Base-by-base conservation (phyloP, 129 eudicot species). In the Arctium minus region DNA sequence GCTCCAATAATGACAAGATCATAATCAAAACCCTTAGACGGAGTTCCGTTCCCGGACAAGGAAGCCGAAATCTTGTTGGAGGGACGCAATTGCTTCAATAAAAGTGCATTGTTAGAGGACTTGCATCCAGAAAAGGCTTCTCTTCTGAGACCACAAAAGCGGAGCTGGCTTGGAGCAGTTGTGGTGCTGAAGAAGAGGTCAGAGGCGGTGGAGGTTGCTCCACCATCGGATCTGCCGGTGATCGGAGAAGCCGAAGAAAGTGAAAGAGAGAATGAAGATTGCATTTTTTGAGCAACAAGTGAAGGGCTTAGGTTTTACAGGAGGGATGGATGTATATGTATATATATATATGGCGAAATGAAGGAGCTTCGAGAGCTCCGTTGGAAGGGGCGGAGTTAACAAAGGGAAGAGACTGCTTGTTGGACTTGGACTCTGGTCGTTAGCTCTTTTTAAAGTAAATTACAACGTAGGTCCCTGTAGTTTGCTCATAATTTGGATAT, bases 1-100 rank as follows among this genome's bases (percentile, higher is more conserved):
- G 99, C 99, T 29, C 99, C 99, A 71, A 96, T 93, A 72, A 96
- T 93, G 3, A 96, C 96, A 64, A 96, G 87, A 88, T 96, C 99
- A 46, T 96, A 96, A 80, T 96, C 99, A 71, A 89, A 96, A 1
- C 88, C 87, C 32, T 53, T 76, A 9, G 97, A 85, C 17, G 88
- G 74, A 71, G 88, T 67, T 9, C 99, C 99, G 77, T 96, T 92
- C 29, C 81, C 76, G 15, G 91, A 76, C 72, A 74, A 72, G 1
- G 94, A 87, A 44, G 98, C 95, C 6, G 75, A 81, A 3, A 89
- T 88, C 73, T 56, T 80, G 9, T 27, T 31, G 15, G 35, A 76
- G 30, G 80, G 73, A 6, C 80, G 72, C 78, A 86, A 83, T 72
- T 77, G 85, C 84, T 75, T 85, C 35, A 91, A 75, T 13, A 56